These are phyloP conservation scores for Penicilliopsis zonata DNA, from an alignment of 495 filamentous ascomycete species.

Conservation along the genomic window DNA sequence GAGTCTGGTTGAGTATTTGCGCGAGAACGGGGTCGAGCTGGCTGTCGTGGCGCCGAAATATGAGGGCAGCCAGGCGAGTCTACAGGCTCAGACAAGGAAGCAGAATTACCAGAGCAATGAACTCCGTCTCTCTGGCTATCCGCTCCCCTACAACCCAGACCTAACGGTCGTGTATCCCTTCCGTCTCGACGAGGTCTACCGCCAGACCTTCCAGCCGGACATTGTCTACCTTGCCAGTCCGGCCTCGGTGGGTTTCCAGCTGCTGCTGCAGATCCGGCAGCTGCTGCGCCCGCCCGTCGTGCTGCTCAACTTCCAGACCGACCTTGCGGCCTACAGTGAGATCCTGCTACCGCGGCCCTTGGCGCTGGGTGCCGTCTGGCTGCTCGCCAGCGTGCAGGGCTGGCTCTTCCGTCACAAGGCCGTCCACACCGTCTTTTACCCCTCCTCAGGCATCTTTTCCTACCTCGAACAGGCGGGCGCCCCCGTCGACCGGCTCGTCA, in stretches of 20 bases:
- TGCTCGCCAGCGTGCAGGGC: conserved; percentile 43
- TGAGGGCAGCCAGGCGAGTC: conserved; percentile 10
- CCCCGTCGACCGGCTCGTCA: conserved; percentile 34
- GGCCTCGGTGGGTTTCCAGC: conserved; percentile 51
- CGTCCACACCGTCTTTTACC: conserved; percentile 51
- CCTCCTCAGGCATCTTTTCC: conserved; percentile 38
- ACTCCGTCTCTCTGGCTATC: conserved; percentile 43
- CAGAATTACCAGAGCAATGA: conserved; percentile 15
- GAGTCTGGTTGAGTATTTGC: conserved; percentile 49
- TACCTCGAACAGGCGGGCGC: conserved; percentile 42
- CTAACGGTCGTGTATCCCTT: conserved; percentile 52
- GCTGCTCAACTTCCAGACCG: conserved; percentile 54
- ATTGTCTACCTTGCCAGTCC: conserved; percentile 54
- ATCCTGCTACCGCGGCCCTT: conserved; percentile 48
- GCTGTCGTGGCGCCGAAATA: conserved; percentile 45
- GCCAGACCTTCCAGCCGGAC: conserved; percentile 40
- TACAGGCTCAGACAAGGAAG: conserved; percentile 4
- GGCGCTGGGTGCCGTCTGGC: conserved; percentile 38
- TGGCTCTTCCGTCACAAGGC: conserved; percentile 44
- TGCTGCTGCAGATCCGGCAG: conserved; percentile 46
- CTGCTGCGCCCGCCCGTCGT: conserved; percentile 37
- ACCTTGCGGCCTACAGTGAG: conserved; percentile 48
- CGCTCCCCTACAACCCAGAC: conserved; percentile 53
- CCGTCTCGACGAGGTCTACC: conserved; percentile 40
- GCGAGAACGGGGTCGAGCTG: conserved; percentile 40